These are phyloP conservation scores for Cladophialophora psammophila DNA, from an alignment of 2,329 filamentous ascomycete genomes.

Conservation along the genomic window DNA sequence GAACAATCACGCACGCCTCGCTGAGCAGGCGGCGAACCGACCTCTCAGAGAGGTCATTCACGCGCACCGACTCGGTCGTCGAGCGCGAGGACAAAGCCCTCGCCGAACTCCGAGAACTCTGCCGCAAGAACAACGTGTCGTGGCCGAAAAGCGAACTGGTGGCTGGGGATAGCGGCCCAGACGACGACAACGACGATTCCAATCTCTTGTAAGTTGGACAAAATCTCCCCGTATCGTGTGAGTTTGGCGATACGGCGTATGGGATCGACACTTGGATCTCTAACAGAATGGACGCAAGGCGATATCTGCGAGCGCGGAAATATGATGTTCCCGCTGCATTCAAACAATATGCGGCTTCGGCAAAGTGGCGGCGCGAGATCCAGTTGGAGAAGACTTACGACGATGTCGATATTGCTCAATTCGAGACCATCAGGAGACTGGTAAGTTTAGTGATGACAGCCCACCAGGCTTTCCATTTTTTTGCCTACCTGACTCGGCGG, in stretches of 20 bases:
- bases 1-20: neutral
- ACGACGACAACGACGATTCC: slow-evolving; percentile 17
- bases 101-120: slow-evolving; percentile 22
- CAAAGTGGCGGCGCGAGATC: slow-evolving; percentile 82
- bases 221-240: neutral
- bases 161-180: neutral
- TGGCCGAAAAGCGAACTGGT: slow-evolving; percentile 20
- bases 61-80: slow-evolving; percentile 11
- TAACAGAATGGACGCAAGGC: slow-evolving; percentile 61
- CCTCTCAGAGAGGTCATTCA: slow-evolving; percentile 2
- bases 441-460: neutral
- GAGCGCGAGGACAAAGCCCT: slow-evolving; percentile 18
- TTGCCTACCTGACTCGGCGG: too few species aligned
- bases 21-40: slow-evolving; percentile 3
- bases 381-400: slow-evolving; percentile 79
- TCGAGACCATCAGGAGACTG: slow-evolving; percentile 68
- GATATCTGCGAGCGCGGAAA: slow-evolving; percentile 82
- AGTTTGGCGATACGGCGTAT: too few species aligned
- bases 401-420: slow-evolving; percentile 83
- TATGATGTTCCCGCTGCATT: slow-evolving; percentile 79
- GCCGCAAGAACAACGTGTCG: slow-evolving; percentile 19
- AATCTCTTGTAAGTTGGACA: slow-evolving; percentile 16
- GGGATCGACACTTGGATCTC: neutral
- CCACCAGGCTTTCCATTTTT: neutral
- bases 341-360: slow-evolving; percentile 83